Conservation (phyloP, 176 grass and related monocot species). For the Rhynchospora tenuis region DNA sequence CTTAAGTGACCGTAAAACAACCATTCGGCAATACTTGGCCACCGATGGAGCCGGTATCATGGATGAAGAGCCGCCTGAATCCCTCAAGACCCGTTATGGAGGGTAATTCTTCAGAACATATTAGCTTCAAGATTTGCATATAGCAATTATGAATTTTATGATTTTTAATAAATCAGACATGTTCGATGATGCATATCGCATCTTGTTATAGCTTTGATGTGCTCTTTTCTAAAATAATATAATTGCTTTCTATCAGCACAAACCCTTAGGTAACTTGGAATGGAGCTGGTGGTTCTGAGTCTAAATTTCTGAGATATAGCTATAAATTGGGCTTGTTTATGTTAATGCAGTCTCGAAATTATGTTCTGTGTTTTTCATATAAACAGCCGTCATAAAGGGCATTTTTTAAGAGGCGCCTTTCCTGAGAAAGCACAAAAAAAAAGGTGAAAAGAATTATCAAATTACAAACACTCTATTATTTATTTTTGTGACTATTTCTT, state of each 20-base stretch:
- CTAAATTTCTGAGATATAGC: no score
- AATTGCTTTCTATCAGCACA: not conserved
- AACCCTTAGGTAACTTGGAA: not conserved
- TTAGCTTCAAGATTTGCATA: not conserved
- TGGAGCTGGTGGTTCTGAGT: not conserved
- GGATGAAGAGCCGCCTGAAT: slow-evolving; percentile 83
- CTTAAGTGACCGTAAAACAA: slow-evolving; percentile 69
- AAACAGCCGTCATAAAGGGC: no score
- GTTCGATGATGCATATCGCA: no score
- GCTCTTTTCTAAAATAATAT: not conserved
- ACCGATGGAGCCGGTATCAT: slow-evolving; percentile 66
- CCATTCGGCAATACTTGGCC: slow-evolving; percentile 49
- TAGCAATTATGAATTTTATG: not conserved
- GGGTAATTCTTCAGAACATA: slow-evolving; percentile 31
- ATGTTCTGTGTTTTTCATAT: no score
- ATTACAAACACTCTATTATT: no score
- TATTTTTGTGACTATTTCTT: no score
- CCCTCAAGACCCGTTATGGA: slow-evolving; percentile 61
- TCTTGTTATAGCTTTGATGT: no score
- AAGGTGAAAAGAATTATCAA: no score
- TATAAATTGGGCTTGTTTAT: no score
- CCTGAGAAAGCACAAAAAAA: no score
- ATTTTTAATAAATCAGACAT: not conserved
- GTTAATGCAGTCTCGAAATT: no score
- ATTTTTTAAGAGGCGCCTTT: no score